These are phyloP conservation scores for Didymella sp. DNA, from an alignment of 2,329 filamentous ascomycete species.

Conservation along the genomic window DNA sequence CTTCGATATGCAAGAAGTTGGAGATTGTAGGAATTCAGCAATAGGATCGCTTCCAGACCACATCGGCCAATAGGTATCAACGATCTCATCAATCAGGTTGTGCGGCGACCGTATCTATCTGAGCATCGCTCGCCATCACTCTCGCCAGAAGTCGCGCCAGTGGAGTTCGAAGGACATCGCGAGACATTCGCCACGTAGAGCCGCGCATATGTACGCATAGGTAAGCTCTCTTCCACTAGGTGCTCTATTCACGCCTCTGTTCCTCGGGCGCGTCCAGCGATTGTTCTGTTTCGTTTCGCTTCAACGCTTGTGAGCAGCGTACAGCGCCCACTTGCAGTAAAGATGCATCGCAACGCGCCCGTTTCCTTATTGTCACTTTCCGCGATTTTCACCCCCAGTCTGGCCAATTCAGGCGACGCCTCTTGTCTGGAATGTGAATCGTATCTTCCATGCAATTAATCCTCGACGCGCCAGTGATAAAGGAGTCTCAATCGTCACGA, in stretches of 20 bases:
- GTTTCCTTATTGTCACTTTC: constrained; percentile 8
- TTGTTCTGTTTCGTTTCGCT: constrained; percentile 2
- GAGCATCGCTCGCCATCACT: constrained; percentile 11
- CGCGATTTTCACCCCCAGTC: not conserved
- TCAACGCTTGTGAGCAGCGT: constrained; percentile 3
- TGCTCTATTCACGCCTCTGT: not conserved
- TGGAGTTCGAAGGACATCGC: constrained; percentile 14
- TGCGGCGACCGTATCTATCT: constrained; percentile 8
- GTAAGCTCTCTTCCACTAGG: not conserved
- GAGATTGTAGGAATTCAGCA: not conserved
- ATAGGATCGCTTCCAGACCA: not conserved
- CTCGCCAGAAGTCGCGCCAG: constrained; percentile 16
- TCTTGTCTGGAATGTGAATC: constrained; percentile 59
- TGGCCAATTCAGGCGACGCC: constrained; percentile 2
- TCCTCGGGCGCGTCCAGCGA: not conserved
- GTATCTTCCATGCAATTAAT: constrained; percentile 78
- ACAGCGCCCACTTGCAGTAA: constrained; percentile 12
- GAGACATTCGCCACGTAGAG: constrained; percentile 14
- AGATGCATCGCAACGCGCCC: constrained; percentile 21
- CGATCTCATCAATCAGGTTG: constrained; percentile 17
- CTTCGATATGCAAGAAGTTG: not conserved
- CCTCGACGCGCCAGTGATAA: constrained; percentile 76
- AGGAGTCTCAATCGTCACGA: constrained; percentile 77
- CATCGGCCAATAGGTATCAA: constrained; percentile 7
- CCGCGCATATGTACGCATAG: constrained; percentile 23